Base-by-base conservation (phyloP, 192 early-diverging fungal species). In the Coemansia guatemalensis region DNA sequence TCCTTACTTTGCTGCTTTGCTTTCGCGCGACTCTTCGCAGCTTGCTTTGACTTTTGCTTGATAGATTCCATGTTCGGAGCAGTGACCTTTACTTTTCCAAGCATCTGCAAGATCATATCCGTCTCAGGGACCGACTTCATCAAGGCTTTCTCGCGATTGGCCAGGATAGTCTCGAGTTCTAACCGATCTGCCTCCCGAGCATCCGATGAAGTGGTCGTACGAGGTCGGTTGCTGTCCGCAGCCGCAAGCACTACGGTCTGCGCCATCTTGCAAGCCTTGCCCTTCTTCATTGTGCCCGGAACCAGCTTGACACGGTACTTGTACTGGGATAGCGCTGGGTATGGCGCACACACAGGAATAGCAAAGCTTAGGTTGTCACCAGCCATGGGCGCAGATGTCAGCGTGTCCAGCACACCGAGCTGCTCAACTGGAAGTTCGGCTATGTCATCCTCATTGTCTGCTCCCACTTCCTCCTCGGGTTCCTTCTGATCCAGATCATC, bases 251-350 rank as follows among this genome's bases (percentile, higher is more conserved):
- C 82, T 8, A 83, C 73, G 5, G 69, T 63, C 52, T 81, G 39
- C 1, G 76, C 87, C 56, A 82, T 66, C 64, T 89, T 90, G 52
- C 84, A 77, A 1, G 87, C 90, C 81, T 96, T 96, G 53, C 96
- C 96, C 73, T 92, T 91, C 72, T 98, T 98, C 73, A 90, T 76
- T 17, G 86, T 81, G 21, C 96, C 97, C 17, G 97, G 96, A 8
- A 88, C 78, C 25, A 99, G 81, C 69, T 99, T 99, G 27, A 95
- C 88, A 71, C 93, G 95, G 79, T 95, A 99, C 78, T 94, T 95
- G 84, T 88, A 96, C 62, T 89, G 87, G 26, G 89, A 88, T 14
- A 99, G 75, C 4, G 90, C 85, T 7, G 65, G 62, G 84, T 96
- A 99, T 0, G 96, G 97, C 1, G 93, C 95, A 73, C 96, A 95